Evolutionary conservation across 116 monocot species (phyloP).

Genomic region (Iris pallida): DNA sequence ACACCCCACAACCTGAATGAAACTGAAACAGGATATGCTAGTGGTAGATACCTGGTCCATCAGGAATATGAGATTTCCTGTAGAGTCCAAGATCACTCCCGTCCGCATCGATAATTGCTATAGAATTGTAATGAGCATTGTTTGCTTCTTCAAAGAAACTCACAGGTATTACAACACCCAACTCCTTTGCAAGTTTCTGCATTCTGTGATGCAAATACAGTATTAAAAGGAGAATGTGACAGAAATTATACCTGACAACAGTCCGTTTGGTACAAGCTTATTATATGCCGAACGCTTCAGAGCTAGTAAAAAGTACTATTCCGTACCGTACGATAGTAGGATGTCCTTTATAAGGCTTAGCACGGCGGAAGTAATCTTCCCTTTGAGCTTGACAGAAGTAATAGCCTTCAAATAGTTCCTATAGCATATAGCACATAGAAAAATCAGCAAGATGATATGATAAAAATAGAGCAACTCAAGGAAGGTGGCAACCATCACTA

Average conservation of each 20-base stretch:
- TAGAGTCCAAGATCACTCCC: slow-evolving; percentile 95
- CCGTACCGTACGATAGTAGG: slow-evolving; percentile 70
- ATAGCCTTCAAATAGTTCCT: slow-evolving; percentile 97
- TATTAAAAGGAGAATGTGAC: background rate
- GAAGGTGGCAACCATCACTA: too few species aligned
- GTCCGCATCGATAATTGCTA: slow-evolving; percentile 93
- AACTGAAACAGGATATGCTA: background rate
- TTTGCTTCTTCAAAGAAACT: slow-evolving; percentile 99
- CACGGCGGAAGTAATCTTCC: slow-evolving; percentile 71
- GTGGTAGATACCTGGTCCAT: slow-evolving; percentile 78
- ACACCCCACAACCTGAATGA: background rate
- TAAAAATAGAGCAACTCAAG: too few species aligned
- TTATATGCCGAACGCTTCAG: too few species aligned
- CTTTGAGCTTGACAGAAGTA: slow-evolving; percentile 98
- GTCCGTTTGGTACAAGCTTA: background rate
- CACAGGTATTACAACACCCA: slow-evolving; percentile 89
- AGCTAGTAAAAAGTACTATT: background rate
- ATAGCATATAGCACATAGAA: background rate
- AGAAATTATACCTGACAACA: background rate
- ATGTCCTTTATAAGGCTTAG: slow-evolving; percentile 84
- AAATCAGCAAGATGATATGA: background rate
- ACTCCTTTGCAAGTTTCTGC: slow-evolving; percentile 91
- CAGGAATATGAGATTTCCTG: slow-evolving; percentile 97
- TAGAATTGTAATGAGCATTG: slow-evolving; percentile 97
- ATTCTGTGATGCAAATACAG: slow-evolving; percentile 40